Evolutionary conservation across 2,329 filamentous ascomycete genomes (phyloP), one percentile per base, ranked within the genome.

Genomic region (Exophiala dermatitidis): DNA sequence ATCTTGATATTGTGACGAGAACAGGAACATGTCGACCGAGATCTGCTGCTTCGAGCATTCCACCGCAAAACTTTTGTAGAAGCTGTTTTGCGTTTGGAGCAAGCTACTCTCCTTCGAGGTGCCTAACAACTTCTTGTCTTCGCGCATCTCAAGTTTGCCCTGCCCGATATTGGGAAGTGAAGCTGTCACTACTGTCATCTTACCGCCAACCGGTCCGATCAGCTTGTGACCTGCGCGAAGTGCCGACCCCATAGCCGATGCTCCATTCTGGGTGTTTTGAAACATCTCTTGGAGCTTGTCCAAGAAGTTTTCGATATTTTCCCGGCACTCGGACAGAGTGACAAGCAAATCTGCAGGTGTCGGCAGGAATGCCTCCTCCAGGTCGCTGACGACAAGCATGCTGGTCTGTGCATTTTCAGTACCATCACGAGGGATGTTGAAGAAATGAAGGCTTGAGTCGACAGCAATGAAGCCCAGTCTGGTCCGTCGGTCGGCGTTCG

Each of bases 21-120:
- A 96, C 47, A 96, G 77, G 76, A 96, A 96, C 90, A 96, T 96
- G 69, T 96, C 90, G 62, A 98, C 90, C 0, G 90, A 97, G 30
- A 98, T 93, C 71, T 98, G 93, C 62, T 94, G 95, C 76, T 98
- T 98, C 36, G 90, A 96, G 72, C 93, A 98, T 69, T 98, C 93
- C 2, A 98, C 93, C 0, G 93, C 93, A 66, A 98, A 98, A 65
- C 88, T 95, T 78, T 98, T 98, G 79, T 97, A 98, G 72, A 97
- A 98, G 66, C 88, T 90, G 74, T 90, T 96, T 38, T 83, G 87
- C 0, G 93, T 96, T 69, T 97, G 91, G 48, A 98, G 75, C 32
- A 98, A 78, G 57, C 80, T 77, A 60, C 82, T 89, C 69, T 98
- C 93, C 71, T 96, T 96, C 61, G 85, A 90, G 1, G 93, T 98